phyloP scores from a whole-genome alignment of 768 basidiomycete genomes.

The Coprinellus aureogranulatus region DNA sequence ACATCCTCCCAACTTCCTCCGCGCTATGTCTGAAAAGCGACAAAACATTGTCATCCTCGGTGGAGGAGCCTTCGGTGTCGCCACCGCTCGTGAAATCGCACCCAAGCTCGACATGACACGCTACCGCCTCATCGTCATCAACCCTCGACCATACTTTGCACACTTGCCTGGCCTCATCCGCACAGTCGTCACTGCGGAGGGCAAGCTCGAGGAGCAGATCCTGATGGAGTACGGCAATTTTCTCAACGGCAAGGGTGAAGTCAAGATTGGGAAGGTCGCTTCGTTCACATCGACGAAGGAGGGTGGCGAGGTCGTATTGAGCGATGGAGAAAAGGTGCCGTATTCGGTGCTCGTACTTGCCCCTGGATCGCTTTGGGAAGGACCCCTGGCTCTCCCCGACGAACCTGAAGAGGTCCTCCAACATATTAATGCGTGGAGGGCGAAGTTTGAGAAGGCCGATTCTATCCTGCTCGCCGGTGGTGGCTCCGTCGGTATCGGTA shows the following conservation, averaged over 20 bases:
- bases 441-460: conserved; percentile 19
- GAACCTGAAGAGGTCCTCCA: conserved; percentile 10
- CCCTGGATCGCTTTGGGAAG: conserved; percentile 48
- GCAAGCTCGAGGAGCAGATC: conserved; percentile 24
- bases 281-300: conserved; percentile 21
- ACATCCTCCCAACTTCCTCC: neutral
- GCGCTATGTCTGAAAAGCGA: conserved; percentile 10
- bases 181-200: conserved; percentile 41
- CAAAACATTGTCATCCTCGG: conserved; percentile 48
- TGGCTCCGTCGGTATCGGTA: conserved; percentile 25
- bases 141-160: conserved; percentile 43
- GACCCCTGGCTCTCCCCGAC: conserved; percentile 30
- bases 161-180: conserved; percentile 48
- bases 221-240: conserved; percentile 19
- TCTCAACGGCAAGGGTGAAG: conserved; percentile 26
- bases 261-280: conserved; percentile 35
- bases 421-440: conserved; percentile 19
- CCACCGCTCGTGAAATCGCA: conserved; percentile 43
- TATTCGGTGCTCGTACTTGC: conserved; percentile 56
- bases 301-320: conserved; percentile 42
- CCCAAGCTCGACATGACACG: conserved; percentile 42
- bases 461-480: conserved; percentile 24
- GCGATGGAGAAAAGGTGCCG: conserved; percentile 26
- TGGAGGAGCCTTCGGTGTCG: conserved; percentile 42
- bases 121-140: conserved; percentile 51